These are phyloP conservation scores for Entomortierella beljakovae DNA, from an alignment of 192 early-diverging fungal species.

Conservation along the genomic window DNA sequence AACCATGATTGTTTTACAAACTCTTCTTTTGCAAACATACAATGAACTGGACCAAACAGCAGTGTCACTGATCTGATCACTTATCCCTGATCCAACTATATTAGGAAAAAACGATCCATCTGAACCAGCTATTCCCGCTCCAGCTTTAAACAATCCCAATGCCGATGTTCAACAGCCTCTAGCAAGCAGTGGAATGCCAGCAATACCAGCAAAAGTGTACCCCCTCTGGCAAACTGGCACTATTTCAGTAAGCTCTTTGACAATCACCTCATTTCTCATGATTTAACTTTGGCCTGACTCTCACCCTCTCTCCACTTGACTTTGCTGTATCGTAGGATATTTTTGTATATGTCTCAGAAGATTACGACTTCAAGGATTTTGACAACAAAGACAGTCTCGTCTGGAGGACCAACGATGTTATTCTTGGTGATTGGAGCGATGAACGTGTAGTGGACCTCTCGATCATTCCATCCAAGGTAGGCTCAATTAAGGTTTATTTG, in stretches of 20 bases:
- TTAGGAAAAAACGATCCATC: no score
- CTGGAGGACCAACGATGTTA: slow-evolving; percentile 56
- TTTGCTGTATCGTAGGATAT: slow-evolving; percentile 58
- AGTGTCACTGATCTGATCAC: no score
- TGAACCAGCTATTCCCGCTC: no score
- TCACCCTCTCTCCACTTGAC: not conserved
- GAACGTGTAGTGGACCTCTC: slow-evolving; percentile 56
- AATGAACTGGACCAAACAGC: not conserved
- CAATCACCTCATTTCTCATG: not conserved
- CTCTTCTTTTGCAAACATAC: not conserved
- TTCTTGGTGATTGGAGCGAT: slow-evolving; percentile 56
- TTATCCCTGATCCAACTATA: no score
- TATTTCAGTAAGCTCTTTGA: slow-evolving; percentile 16
- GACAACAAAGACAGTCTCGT: slow-evolving; percentile 53
- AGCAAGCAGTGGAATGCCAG: not conserved
- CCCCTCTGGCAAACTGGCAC: slow-evolving; percentile 35
- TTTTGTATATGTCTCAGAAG: slow-evolving; percentile 60
- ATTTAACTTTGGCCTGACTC: not conserved
- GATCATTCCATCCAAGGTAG: slow-evolving; percentile 59
- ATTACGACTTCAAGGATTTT: slow-evolving; percentile 56
- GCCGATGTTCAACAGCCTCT: slow-evolving; percentile 11
- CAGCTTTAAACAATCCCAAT: slow-evolving; percentile 16
- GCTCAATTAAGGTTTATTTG: not conserved
- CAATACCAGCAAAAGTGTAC: slow-evolving; percentile 19
- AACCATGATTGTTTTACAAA: not conserved